Conservation (phyloP, 805 yeast species). For the Ogataea minuta region DNA sequence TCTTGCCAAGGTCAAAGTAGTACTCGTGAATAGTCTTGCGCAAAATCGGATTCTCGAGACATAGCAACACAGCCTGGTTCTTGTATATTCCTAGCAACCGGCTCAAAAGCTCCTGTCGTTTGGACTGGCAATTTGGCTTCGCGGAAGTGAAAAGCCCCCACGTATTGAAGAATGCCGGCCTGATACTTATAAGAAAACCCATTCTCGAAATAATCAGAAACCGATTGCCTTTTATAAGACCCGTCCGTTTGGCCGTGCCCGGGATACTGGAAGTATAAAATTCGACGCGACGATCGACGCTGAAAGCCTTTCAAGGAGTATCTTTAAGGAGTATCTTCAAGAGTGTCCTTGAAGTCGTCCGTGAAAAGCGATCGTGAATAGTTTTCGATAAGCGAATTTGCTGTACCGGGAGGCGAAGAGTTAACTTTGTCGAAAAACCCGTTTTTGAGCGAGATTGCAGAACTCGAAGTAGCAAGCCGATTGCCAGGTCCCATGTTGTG, state of each 20-base stretch:
- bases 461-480: not conserved
- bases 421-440: not conserved
- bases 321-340: not conserved
- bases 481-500: not conserved
- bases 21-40: conserved; percentile 10
- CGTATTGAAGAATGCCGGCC: conserved; percentile 8
- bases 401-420: not conserved
- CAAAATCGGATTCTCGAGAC: conserved; percentile 13
- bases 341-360: conserved; percentile 8
- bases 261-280: conserved; percentile 3
- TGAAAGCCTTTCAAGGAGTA: not conserved
- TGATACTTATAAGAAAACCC: conserved; percentile 9
- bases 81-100: conserved; percentile 8
- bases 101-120: not conserved
- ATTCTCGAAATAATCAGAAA: not conserved
- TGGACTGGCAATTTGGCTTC: not conserved
- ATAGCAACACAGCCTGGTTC: conserved; percentile 10
- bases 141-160: conserved; percentile 1
- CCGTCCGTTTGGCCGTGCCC: conserved; percentile 11
- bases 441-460: conserved; percentile 1
- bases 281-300: conserved; percentile 14
- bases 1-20: conserved; percentile 14
- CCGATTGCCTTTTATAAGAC: conserved; percentile 2
- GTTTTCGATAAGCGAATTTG: not conserved
- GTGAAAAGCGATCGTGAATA: not conserved